Percentiles rank a stretch among this genome's conserved stretches.
Conservation (phyloP, 176 grass and related monocot genomes). For the Cenchrus purpureus region DNA sequence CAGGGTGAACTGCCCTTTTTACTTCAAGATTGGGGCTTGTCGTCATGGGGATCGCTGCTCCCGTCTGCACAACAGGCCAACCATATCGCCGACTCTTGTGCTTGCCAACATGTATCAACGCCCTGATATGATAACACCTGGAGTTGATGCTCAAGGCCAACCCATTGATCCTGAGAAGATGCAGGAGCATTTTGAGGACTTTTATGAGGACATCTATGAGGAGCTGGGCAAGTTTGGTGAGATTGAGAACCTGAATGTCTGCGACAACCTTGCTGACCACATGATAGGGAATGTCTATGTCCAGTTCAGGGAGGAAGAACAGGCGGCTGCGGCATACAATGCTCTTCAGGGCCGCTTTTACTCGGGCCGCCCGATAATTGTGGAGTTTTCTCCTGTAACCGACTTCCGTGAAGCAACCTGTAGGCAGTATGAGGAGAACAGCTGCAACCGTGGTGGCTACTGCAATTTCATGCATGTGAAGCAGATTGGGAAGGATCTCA, state of each 20-base stretch:
- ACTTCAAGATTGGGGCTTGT: conserved; percentile 6
- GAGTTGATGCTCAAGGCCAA: conserved; percentile 1
- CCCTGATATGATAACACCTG: not conserved
- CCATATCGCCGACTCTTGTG: not conserved
- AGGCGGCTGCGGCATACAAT: not conserved
- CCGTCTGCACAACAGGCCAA: not conserved
- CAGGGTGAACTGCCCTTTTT: conserved; percentile 7
- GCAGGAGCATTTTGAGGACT: not conserved
- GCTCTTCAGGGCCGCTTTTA: not conserved
- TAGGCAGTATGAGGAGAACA: conserved; percentile 6
- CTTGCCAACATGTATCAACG: not conserved
- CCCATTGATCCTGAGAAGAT: not conserved
- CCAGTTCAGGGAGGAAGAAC: conserved; percentile 2
- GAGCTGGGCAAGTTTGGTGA: not conserved
- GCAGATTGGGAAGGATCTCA: not conserved
- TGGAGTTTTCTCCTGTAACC: not conserved
- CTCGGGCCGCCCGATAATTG: not conserved
- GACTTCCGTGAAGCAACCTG: not conserved
- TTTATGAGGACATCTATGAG: not conserved
- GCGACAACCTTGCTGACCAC: not conserved
- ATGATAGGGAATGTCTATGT: conserved; percentile 11
- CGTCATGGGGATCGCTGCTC: not conserved
- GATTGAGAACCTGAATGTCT: not conserved
- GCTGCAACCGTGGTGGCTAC: conserved; percentile 3
- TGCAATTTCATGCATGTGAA: conserved; percentile 4